These are phyloP conservation scores for Curvularia sp. DNA, from an alignment of 2,329 filamentous ascomycete species.

Conservation along the genomic window DNA sequence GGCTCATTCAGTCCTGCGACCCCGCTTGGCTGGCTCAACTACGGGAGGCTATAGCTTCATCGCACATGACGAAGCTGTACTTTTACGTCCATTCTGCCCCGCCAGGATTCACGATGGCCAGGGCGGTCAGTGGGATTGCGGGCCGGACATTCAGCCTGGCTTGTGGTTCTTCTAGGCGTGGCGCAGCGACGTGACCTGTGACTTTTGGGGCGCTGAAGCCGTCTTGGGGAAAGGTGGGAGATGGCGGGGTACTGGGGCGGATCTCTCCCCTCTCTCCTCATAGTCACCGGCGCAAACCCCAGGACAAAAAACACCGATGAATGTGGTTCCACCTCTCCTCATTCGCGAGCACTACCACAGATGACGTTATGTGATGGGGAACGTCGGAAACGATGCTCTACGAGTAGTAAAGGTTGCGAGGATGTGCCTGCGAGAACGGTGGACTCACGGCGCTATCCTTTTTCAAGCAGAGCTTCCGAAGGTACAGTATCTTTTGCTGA, in stretches of 20 bases:
- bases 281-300: neutral
- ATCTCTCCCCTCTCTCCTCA: neutral
- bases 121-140: conserved; percentile 48
- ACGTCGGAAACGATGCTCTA: conserved; percentile 28
- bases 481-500: conserved; percentile 22
- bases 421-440: conserved; percentile 11
- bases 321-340: conserved; percentile 18
- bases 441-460: conserved; percentile 19
- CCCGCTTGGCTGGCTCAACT: conserved; percentile 26
- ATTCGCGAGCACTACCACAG: conserved; percentile 25
- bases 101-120: conserved; percentile 27
- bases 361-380: conserved; percentile 20
- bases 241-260: conserved; percentile 27
- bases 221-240: conserved; percentile 15
- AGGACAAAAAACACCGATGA: conserved; percentile 15
- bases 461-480: conserved; percentile 31
- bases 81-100: conserved; percentile 43
- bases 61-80: conserved; percentile 33
- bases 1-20: conserved; percentile 22
- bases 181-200: conserved; percentile 15
- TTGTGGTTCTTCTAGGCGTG: conserved; percentile 32
- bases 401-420: conserved; percentile 14
- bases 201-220: conserved; percentile 4
- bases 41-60: conserved; percentile 25
- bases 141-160: conserved; percentile 47